phyloP scores from a whole-genome alignment of 768 basidiomycete species.

The Nidula microcarpa region DNA sequence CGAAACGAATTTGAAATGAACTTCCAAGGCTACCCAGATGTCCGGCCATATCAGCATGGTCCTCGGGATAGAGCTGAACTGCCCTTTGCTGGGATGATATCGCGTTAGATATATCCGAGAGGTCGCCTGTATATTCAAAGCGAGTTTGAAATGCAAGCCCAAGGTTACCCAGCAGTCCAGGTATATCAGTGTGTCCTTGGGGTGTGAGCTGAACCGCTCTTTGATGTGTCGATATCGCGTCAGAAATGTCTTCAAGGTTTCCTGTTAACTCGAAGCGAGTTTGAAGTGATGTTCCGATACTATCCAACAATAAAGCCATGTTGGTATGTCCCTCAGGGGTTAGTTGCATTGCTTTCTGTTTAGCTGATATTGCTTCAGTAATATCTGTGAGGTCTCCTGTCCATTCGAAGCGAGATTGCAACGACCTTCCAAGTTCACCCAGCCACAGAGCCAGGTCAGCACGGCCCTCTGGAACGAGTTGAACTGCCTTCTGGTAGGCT shows the following conservation, averaged over 20 bases:
- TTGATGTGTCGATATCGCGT: constrained; percentile 4
- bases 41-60: not conserved
- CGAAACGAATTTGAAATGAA: not conserved
- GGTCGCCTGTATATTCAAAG: constrained; percentile 18
- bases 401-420: not conserved
- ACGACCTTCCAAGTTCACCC: not conserved
- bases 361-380: not conserved
- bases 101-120: constrained; percentile 16
- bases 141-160: constrained; percentile 8
- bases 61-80: not conserved
- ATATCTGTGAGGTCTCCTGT: not conserved
- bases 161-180: constrained; percentile 2
- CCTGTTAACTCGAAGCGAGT: constrained; percentile 5
- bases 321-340: constrained; percentile 6
- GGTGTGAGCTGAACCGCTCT: constrained; percentile 11
- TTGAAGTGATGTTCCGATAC: constrained; percentile 7
- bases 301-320: constrained; percentile 5
- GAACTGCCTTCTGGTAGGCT: not conserved
- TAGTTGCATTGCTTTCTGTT: not conserved
- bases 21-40: not conserved
- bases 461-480: not conserved
- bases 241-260: constrained; percentile 6
- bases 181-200: constrained; percentile 3
- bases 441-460: not conserved
- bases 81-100: constrained; percentile 6